A percentile compares a stretch with the other conserved stretches of the same genome.
Evolutionary conservation across 768 basidiomycete species (phyloP).

Genomic region (Tylopilus vinaceipallidus): DNA sequence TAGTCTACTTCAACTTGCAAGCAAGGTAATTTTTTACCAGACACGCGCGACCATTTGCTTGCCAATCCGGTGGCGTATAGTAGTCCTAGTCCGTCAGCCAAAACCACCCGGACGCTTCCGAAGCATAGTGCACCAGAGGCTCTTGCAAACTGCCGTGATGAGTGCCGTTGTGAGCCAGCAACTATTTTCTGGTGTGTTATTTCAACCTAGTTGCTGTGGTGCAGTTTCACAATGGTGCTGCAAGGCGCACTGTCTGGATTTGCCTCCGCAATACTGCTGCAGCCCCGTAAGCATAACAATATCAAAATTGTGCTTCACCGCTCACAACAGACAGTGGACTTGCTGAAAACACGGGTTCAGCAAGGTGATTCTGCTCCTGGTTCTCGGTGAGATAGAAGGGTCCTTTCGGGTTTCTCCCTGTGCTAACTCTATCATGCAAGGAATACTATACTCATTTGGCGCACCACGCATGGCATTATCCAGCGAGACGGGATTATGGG

Average conservation of each 20-base stretch:
- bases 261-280: constrained; percentile 68
- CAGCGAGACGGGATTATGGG: constrained; percentile 62
- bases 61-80: no score
- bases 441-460: constrained; percentile 43
- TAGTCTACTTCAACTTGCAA: no score
- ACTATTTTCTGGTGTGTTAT: no score
- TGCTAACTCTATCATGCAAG: constrained; percentile 17
- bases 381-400: constrained; percentile 35
- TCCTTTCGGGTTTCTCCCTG: neutral
- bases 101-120: no score
- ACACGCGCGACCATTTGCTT: no score
- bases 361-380: constrained; percentile 59
- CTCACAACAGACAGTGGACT: constrained; percentile 56
- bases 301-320: neutral
- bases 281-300: constrained; percentile 57
- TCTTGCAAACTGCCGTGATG: no score
- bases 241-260: constrained; percentile 83
- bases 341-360: constrained; percentile 90
- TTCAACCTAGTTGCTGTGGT: no score
- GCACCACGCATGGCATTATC: constrained; percentile 57
- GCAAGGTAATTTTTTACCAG: no score
- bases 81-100: no score
- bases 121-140: no score
- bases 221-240: no score
- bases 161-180: no score